Evolutionary conservation across 139 green algal species (phyloP).

Genomic region (Auxenochlorella pyrenoidosa): DNA sequence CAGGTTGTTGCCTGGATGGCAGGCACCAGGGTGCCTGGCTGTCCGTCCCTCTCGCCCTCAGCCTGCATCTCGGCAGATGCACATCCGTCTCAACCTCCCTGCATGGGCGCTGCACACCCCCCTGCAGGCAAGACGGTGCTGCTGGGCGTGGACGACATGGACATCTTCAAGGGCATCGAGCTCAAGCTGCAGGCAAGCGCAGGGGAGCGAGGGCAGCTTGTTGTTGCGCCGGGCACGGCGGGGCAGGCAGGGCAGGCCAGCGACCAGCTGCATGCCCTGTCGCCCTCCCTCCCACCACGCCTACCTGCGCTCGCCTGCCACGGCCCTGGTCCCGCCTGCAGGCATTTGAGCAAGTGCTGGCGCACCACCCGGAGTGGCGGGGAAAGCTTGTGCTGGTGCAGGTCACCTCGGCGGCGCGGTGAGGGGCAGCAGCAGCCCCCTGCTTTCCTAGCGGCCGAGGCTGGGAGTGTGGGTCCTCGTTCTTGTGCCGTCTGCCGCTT

Average conservation of each 20-base stretch:
- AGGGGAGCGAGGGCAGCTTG: neutral
- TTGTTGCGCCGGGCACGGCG: neutral
- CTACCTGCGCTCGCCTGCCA: neutral
- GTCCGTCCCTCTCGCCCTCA: too few relatives aligned
- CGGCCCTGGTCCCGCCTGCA: neutral
- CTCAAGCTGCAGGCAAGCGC: conserved; percentile 72
- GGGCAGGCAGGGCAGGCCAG: neutral
- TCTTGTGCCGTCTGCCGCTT: too few relatives aligned
- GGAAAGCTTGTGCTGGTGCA: conserved; percentile 91
- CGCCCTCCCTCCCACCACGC: neutral
- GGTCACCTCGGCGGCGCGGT: conserved; percentile 69
- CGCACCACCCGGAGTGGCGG: conserved; percentile 86
- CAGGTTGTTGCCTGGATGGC: too few relatives aligned
- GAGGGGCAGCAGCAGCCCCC: neutral
- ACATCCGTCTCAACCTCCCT: too few relatives aligned
- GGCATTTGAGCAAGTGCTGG: conserved; percentile 89
- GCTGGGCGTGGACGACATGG: conserved; percentile 96
- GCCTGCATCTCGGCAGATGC: neutral
- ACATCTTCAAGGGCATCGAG: conserved; percentile 96
- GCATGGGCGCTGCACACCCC: neutral
- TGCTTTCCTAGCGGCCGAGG: neutral
- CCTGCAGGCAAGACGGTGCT: conserved; percentile 73
- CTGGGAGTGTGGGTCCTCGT: too few relatives aligned
- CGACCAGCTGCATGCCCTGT: neutral
- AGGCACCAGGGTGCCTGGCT: too few relatives aligned